A percentile compares a stretch with the other conserved stretches of the same genome.
Evolutionary conservation across 139 green algal genomes (phyloP).

Genomic region (Coelastrella sp.): DNA sequence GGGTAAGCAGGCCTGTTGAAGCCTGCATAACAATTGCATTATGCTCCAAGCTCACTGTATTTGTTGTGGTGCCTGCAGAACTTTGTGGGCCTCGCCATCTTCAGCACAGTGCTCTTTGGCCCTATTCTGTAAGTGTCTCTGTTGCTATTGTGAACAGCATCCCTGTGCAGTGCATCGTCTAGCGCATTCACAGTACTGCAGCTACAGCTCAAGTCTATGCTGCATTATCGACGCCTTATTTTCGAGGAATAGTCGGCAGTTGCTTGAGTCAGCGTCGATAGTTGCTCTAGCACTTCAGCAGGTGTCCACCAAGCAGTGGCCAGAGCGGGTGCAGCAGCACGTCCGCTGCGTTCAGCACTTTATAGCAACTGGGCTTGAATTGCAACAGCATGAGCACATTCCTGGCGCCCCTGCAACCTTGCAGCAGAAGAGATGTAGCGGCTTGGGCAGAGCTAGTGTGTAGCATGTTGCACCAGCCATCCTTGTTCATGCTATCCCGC

Average conservation of each 20-base stretch:
- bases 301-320: too few species aligned
- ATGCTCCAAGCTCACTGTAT: background rate
- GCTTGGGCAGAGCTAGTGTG: too few species aligned
- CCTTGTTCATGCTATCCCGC: background rate
- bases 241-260: too few species aligned
- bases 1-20: background rate
- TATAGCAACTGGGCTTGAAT: background rate
- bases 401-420: too few species aligned
- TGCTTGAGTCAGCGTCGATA: too few species aligned
- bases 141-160: background rate
- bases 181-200: too few species aligned
- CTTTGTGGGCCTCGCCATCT: conserved; percentile 21
- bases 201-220: background rate
- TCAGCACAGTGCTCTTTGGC: conserved; percentile 43
- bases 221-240: too few species aligned
- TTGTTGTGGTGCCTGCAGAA: conserved; percentile 18
- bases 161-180: too few species aligned
- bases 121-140: conserved; percentile 23
- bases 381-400: background rate
- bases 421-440: too few species aligned
- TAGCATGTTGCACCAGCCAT: background rate
- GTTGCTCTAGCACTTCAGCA: too few species aligned
- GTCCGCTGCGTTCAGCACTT: too few species aligned
- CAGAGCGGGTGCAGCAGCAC: too few species aligned
- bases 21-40: background rate